phyloP scores from a whole-genome alignment of 306 rosid species.

The Castanea crenata region DNA sequence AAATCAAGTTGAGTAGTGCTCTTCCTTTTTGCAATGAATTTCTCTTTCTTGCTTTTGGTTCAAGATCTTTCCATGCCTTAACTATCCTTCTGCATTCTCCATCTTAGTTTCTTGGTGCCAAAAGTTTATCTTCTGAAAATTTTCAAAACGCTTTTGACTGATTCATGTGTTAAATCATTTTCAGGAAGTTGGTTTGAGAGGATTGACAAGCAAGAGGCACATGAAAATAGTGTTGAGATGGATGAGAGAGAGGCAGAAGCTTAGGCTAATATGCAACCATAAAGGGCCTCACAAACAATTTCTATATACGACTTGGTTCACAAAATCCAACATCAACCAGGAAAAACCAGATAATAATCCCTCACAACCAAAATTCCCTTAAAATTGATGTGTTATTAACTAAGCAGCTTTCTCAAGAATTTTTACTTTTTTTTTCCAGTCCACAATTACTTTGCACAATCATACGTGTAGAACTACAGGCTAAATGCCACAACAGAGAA shows the following conservation, averaged over 20 bases:
- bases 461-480: neutral
- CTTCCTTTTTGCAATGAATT: neutral
- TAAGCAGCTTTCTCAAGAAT: conserved; percentile 2
- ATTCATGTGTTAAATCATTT: neutral
- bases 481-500: neutral
- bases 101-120: neutral
- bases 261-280: conserved; percentile 77
- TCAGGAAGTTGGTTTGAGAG: conserved; percentile 79
- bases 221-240: conserved; percentile 85
- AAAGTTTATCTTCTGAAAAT: neutral
- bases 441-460: neutral
- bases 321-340: conserved; percentile 42
- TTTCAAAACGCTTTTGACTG: neutral
- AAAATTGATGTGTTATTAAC: conserved; percentile 10
- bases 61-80: neutral
- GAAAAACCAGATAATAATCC: conserved; percentile 27
- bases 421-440: neutral
- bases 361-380: conserved; percentile 34
- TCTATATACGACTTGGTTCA: conserved; percentile 82
- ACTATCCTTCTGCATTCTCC: neutral
- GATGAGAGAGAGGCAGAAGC: conserved; percentile 94
- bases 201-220: conserved; percentile 78
- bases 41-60: neutral
- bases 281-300: conserved; percentile 79
- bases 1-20: neutral